Base-by-base conservation (phyloP, 2,329 filamentous ascomycete species). In the Trichoderma sp. region DNA sequence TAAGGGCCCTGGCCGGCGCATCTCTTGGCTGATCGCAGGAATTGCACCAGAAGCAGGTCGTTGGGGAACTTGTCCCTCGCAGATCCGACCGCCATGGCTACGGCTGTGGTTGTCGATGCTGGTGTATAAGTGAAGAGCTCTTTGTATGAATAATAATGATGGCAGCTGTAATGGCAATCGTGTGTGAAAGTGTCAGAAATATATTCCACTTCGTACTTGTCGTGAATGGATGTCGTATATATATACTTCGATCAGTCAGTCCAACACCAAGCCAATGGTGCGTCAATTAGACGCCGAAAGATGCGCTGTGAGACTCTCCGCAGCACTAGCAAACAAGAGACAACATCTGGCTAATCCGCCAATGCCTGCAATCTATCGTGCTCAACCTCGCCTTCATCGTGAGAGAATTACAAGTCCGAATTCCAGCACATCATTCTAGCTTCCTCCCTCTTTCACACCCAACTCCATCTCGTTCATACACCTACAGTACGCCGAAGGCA, bases 11-110 rank as follows among this genome's bases (percentile, higher is more conserved):
- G 52, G n/a, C 56, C 65, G 19, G 66, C 35, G 13, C 64, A 72
- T 24, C 62, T 35, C 53, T 56, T 66, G 8, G 66, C 72, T 10
- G 70, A 70, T 8, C 63, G 49, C 35, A 73, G 68, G 27, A 73
- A 70, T 53, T 70, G 69, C 37, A 73, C 68, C 13, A 73, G 52
- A 13, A 72, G 52, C 4, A 71, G 57, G 31, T 73, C 72, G 16
- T 71, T 69, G 43, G 70, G 71, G 52, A 70, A 70, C 37, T 47
- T 69, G 14, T 69, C 65, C 49, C 53, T 43, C 0, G 53, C 27
- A 29, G 43, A 55, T 40, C 66, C 63, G 29, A 61, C 52, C 16
- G 69, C 58, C 69, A 70, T 70, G 43, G 21, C 37, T 33, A 19
- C 24, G 29, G 40, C 7, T 43, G 37, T 19, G 40, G 40, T 10